phyloP scores from a whole-genome alignment of 176 grass and related monocot genomes.

The Phoenix dactylifera region DNA sequence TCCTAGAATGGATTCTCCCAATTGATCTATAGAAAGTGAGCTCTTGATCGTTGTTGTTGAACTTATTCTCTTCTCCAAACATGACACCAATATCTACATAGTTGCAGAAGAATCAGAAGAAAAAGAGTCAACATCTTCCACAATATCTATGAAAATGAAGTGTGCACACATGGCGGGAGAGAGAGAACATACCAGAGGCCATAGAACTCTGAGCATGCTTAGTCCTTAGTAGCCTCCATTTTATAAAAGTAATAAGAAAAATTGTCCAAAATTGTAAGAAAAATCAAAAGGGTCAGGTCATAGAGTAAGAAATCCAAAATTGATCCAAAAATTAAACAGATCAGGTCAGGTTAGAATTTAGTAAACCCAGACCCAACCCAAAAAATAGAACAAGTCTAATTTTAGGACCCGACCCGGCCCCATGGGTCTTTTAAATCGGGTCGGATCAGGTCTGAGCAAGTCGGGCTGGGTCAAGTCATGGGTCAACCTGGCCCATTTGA shows the following conservation, averaged over 20 bases:
- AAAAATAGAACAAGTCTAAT: too few relatives aligned
- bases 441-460: too few relatives aligned
- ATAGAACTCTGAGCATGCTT: slow-evolving; percentile 36
- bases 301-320: too few relatives aligned
- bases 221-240: slow-evolving; percentile 52
- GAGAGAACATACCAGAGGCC: slow-evolving; percentile 26
- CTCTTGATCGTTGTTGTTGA: slow-evolving; percentile 9
- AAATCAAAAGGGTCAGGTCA: too few relatives aligned
- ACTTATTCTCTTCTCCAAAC: slow-evolving; percentile 1
- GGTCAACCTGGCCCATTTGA: too few relatives aligned
- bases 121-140: not conserved
- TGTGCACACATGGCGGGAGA: not conserved
- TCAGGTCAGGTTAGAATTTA: too few relatives aligned
- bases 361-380: too few relatives aligned
- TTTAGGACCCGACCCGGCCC: too few relatives aligned
- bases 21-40: not conserved
- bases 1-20: slow-evolving; percentile 2
- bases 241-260: slow-evolving; percentile 16
- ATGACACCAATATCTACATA: slow-evolving; percentile 32
- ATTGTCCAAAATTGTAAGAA: too few relatives aligned
- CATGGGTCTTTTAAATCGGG: too few relatives aligned
- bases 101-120: not conserved
- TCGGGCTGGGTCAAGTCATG: too few relatives aligned
- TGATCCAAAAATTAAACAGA: too few relatives aligned
- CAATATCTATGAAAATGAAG: not conserved